A percentile compares a stretch with the other conserved stretches of the same genome.
Evolutionary conservation across 2,329 filamentous ascomycete genomes (phyloP).

Genomic region (Exserohilum rostratum): DNA sequence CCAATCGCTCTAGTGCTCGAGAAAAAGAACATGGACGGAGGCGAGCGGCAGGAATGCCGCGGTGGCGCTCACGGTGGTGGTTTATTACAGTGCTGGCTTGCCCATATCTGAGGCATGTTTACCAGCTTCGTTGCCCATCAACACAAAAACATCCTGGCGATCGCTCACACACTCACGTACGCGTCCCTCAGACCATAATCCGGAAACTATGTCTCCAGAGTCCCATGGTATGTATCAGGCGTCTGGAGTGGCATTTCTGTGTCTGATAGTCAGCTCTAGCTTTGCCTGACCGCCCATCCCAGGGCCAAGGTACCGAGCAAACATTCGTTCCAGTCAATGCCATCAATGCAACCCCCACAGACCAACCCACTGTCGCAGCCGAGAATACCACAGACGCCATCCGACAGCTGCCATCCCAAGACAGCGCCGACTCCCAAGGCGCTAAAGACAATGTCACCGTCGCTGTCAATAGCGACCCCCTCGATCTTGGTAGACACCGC

Average conservation of each 20-base stretch:
- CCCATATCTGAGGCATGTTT: slow-evolving; percentile 32
- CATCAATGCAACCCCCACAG: slow-evolving; percentile 28
- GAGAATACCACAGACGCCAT: slow-evolving; percentile 34
- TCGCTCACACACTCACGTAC: slow-evolving; percentile 20
- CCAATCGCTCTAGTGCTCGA: slow-evolving; percentile 20
- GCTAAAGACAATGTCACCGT: slow-evolving; percentile 31
- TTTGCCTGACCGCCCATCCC: slow-evolving; percentile 30
- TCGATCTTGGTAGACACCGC: slow-evolving; percentile 44
- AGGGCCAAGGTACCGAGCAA: slow-evolving; percentile 38
- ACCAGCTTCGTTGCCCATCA: slow-evolving; percentile 29
- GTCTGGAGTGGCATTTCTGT: slow-evolving; percentile 17
- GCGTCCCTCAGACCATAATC: slow-evolving; percentile 16
- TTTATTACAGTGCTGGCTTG: slow-evolving; percentile 41
- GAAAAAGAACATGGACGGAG: slow-evolving; percentile 16
- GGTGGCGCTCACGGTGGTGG: slow-evolving; percentile 28
- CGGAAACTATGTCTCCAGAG: slow-evolving; percentile 43
- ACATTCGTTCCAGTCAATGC: slow-evolving; percentile 34
- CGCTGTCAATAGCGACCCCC: slow-evolving; percentile 41
- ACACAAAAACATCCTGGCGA: slow-evolving; percentile 29
- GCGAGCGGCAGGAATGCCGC: slow-evolving; percentile 19
- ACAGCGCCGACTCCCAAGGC: slow-evolving; percentile 24
- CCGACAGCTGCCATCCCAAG: slow-evolving; percentile 27
- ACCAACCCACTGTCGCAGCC: slow-evolving; percentile 26
- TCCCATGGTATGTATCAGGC: slow-evolving; percentile 38
- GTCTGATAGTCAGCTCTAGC: slow-evolving; percentile 36